Evolutionary conservation across 2,329 filamentous ascomycete species (phyloP).

Genomic region (Chrysosporium queenslandicum): DNA sequence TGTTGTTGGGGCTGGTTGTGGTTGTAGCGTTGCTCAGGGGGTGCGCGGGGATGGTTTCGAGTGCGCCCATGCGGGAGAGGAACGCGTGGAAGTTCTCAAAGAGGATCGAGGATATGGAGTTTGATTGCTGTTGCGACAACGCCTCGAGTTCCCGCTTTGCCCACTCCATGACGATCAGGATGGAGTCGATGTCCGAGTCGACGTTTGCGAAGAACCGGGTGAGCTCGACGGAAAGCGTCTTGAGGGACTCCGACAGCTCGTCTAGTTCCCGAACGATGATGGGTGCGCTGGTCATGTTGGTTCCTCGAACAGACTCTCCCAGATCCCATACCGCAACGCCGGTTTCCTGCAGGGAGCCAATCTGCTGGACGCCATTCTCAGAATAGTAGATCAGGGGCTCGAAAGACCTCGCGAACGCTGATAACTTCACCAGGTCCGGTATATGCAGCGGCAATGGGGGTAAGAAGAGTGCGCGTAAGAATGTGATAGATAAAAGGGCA

Average conservation of each 20-base stretch:
- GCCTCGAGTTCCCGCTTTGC: slow-evolving; percentile 72
- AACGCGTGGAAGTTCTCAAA: slow-evolving; percentile 77
- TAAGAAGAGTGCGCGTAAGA: slow-evolving; percentile 57
- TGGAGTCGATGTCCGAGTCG: slow-evolving; percentile 84
- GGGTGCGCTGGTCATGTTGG: slow-evolving; percentile 81
- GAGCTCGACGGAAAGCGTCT: slow-evolving; percentile 71
- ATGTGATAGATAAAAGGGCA: slow-evolving; percentile 53
- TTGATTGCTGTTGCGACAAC: slow-evolving; percentile 52
- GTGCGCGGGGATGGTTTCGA: slow-evolving; percentile 28
- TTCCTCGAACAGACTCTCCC: slow-evolving; percentile 75
- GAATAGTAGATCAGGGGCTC: slow-evolving; percentile 93
- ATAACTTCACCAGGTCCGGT: slow-evolving; percentile 83
- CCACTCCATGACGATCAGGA: slow-evolving; percentile 95
- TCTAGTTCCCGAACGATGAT: slow-evolving; percentile 81
- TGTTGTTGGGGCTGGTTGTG: slow-evolving; percentile 7
- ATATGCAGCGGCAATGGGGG: slow-evolving; percentile 58
- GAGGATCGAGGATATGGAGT: slow-evolving; percentile 55
- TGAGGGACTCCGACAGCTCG: slow-evolving; percentile 73
- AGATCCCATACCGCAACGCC: slow-evolving; percentile 92
- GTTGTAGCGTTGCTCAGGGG: background rate
- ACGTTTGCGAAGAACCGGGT: slow-evolving; percentile 90
- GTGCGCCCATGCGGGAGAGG: slow-evolving; percentile 47
- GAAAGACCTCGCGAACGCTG: slow-evolving; percentile 78
- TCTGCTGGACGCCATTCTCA: slow-evolving; percentile 75
- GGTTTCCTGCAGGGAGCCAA: slow-evolving; percentile 79